A percentile compares a stretch with the other conserved stretches of the same genome.
Conservation (phyloP, 495 filamentous ascomycete species). For the Trichoderma erinaceum region DNA sequence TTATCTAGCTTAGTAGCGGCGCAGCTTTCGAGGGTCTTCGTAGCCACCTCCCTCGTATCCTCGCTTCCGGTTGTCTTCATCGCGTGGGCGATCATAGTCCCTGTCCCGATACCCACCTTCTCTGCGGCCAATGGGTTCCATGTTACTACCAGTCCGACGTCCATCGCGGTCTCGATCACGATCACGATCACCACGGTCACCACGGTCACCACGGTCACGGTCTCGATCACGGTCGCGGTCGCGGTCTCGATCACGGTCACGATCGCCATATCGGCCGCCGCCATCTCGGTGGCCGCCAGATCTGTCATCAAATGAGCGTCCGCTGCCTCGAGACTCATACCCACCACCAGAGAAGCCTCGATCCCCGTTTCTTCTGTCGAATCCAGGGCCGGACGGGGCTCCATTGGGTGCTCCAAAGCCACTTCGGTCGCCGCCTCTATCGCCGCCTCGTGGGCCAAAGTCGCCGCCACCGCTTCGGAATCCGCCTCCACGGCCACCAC, state of each 20-base stretch:
- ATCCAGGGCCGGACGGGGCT: conserved; percentile 74
- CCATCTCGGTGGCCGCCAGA: conserved; percentile 35
- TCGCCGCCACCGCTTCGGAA: conserved; percentile 48
- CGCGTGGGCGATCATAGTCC: conserved; percentile 36
- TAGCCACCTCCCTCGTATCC: conserved; percentile 60
- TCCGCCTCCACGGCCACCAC: conserved; percentile 53
- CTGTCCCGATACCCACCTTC: conserved; percentile 38
- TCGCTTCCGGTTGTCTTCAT: conserved; percentile 57
- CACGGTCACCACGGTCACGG: conserved; percentile 34
- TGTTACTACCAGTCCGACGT: conserved; percentile 58
- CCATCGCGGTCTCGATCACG: conserved; percentile 38
- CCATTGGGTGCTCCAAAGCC: conserved; percentile 58
- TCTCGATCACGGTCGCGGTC: conserved; percentile 56
- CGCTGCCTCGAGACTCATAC: conserved; percentile 52
- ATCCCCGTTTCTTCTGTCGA: conserved; percentile 46
- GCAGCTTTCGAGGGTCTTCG: conserved; percentile 72
- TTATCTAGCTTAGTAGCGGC: conserved; percentile 58
- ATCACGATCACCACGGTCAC: conserved; percentile 32
- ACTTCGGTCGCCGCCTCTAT: conserved; percentile 30
- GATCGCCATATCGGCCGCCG: conserved; percentile 56
- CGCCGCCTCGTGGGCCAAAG: conserved; percentile 24
- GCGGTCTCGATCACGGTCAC: conserved; percentile 53
- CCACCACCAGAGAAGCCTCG: conserved; percentile 46
- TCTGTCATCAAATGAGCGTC: conserved; percentile 58
- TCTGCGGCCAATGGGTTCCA: conserved; percentile 58